Base-by-base conservation (phyloP, 1,284 basidiomycete species). In the Rhodotorula sp. region DNA sequence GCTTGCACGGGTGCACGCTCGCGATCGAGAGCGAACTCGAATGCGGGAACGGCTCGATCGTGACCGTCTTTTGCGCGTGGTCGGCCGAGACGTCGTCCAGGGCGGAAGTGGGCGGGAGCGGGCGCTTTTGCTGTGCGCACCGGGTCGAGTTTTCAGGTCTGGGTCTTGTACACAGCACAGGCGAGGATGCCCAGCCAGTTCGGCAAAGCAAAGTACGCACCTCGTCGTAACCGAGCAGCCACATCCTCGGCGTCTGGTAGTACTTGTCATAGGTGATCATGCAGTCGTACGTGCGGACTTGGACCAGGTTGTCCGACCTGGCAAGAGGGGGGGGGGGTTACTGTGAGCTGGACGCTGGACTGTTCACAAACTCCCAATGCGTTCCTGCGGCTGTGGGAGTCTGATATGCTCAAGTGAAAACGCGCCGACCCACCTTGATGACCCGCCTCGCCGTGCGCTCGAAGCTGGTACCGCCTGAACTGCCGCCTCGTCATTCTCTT, bases 231-330 rank as follows among this genome's bases (percentile, higher is more conserved):
- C 94, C 93, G 76, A 94, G 87, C 70, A 97, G 82, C 93, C 93
- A 97, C 81, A 95, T 91, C 77, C 93, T 88, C 38, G 93, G 93
- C 23, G 94, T 97, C 82, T 97, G 94, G 82, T 97, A 97, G 82
- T 94, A 95, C 84, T 99, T 99, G 86, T 99, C 95, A 83, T 99
- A 99, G 52, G 92, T 94, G 84, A 99, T 99, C 88, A 97, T 92
- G 80, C 97, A 97, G 82, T 99, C 97, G 85, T 99, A 99, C 31
- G 95, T 99, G 78, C 95, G 88, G 58, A 99, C 93, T 84, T 93
- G 92, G 56, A 98, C 84, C 34, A 99, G 84, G 79, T 97, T 97
- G 70, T 87, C 88, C 74, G 70, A 59, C 60, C 73, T 67, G n/a
- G n/a, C n/a, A n/a, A n/a, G n/a, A n/a, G n/a, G n/a, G n/a, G n/a